Percentiles rank a stretch among this genome's conserved stretches.
phyloP scores from a whole-genome alignment of 805 yeast species.

The Cyberlindnera saturnus region DNA sequence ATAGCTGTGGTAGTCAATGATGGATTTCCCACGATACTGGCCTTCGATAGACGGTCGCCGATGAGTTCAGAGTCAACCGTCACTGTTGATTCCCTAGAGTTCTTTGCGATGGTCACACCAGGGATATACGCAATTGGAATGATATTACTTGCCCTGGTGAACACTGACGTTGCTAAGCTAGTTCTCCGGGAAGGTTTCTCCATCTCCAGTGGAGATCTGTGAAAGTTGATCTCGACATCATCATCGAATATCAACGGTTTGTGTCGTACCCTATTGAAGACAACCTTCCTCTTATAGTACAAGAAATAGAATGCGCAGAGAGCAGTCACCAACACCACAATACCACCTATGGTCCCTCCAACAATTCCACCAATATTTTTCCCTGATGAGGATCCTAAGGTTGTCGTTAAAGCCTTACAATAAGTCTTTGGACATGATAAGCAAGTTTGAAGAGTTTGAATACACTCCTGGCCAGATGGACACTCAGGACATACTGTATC shows the following conservation, averaged over 20 bases:
- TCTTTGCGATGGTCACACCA: slow-evolving; percentile 60
- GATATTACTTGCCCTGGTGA: slow-evolving; percentile 79
- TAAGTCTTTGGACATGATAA: slow-evolving; percentile 46
- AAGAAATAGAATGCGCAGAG: slow-evolving; percentile 37
- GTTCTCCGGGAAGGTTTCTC: slow-evolving; percentile 23
- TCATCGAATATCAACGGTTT: slow-evolving; percentile 23
- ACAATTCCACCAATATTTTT: slow-evolving; percentile 52
- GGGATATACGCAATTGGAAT: slow-evolving; percentile 92
- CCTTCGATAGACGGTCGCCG: slow-evolving; percentile 33
- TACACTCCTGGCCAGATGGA: slow-evolving; percentile 45
- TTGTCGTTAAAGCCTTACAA: slow-evolving; percentile 32
- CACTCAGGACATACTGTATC: slow-evolving; percentile 51
- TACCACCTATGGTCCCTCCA: slow-evolving; percentile 69
- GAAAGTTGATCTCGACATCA: slow-evolving; percentile 25
- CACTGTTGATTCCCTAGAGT: slow-evolving; percentile 28
- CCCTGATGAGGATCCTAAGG: slow-evolving; percentile 9
- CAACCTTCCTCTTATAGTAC: slow-evolving; percentile 32
- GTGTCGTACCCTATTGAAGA: slow-evolving; percentile 26
- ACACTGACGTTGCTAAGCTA: slow-evolving; percentile 52
- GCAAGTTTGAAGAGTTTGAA: slow-evolving; percentile 51
- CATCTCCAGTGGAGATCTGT: slow-evolving; percentile 22
- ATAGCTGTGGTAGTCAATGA: slow-evolving; percentile 59
- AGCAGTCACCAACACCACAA: slow-evolving; percentile 37
- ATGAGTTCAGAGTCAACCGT: slow-evolving; percentile 18
- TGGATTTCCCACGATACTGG: slow-evolving; percentile 38